A percentile compares a stretch with the other conserved stretches of the same genome.
phyloP scores from a whole-genome alignment of 331 rosid species.

The Ulmus americana region DNA sequence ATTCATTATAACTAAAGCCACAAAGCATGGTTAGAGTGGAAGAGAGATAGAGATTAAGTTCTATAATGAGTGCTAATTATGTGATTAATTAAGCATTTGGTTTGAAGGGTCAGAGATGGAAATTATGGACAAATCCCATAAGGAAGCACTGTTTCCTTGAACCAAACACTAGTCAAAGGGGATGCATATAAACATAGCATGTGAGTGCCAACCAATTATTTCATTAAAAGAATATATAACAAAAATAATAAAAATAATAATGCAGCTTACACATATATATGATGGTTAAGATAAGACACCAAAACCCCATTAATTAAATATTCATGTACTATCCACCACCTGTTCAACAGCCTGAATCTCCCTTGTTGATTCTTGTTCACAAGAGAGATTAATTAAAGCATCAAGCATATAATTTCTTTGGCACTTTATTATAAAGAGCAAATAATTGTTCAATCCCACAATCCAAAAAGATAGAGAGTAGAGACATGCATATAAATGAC shows the following conservation, averaged over 20 bases:
- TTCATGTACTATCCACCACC: slow-evolving; percentile 23
- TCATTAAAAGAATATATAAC: slow-evolving; percentile 22
- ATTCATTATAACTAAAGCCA: not conserved
- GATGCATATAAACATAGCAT: slow-evolving; percentile 51
- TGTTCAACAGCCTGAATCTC: slow-evolving; percentile 9
- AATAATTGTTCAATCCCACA: not conserved
- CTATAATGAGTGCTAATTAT: slow-evolving; percentile 1
- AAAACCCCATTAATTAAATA: slow-evolving; percentile 22
- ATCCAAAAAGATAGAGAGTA: not conserved
- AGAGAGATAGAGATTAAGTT: not conserved
- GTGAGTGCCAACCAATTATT: slow-evolving; percentile 57
- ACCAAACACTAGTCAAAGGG: slow-evolving; percentile 42
- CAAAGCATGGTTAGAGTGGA: not conserved
- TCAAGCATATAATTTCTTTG: slow-evolving; percentile 7
- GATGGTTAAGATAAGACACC: slow-evolving; percentile 27
- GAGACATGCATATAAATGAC: not conserved
- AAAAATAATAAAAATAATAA: slow-evolving; percentile 5
- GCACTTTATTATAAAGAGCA: not conserved
- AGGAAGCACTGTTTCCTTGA: slow-evolving; percentile 41
- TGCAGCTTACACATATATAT: slow-evolving; percentile 22
- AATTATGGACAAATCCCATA: slow-evolving; percentile 18
- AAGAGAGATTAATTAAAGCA: not conserved
- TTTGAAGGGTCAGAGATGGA: slow-evolving; percentile 19
- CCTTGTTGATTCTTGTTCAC: slow-evolving; percentile 1
- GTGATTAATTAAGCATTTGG: slow-evolving; percentile 9